Conservation (phyloP, 1,284 basidiomycete genomes). For the Marasmius tenuissimus region DNA sequence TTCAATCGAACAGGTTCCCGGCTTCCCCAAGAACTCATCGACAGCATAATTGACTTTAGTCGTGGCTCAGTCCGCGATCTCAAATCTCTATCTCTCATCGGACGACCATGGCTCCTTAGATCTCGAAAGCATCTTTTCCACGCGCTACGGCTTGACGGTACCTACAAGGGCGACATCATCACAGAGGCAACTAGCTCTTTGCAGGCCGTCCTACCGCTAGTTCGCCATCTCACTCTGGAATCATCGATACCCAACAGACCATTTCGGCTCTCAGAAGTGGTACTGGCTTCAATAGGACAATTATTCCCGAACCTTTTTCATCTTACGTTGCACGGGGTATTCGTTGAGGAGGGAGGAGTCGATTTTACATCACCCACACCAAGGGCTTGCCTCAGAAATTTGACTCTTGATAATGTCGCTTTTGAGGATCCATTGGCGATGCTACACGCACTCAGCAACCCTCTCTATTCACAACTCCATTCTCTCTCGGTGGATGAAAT, state of each 20-base stretch:
- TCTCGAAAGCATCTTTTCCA: constrained; percentile 1
- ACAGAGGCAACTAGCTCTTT: background rate
- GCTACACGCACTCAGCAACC: background rate
- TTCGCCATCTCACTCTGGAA: background rate
- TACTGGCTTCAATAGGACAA: background rate
- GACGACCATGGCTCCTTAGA: background rate
- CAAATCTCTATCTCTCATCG: background rate
- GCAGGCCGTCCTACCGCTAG: background rate
- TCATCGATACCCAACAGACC: background rate
- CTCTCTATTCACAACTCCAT: background rate
- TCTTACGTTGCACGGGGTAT: background rate
- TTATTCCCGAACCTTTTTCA: background rate
- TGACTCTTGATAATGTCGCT: background rate
- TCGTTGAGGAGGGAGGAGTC: background rate
- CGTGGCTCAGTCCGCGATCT: background rate
- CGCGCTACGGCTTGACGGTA: background rate
- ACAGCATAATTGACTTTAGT: background rate
- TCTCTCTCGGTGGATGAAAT: constrained; percentile 1
- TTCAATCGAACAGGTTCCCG: background rate
- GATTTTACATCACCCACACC: background rate
- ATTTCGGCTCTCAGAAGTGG: background rate
- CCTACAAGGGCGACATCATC: background rate
- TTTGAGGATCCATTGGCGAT: background rate
- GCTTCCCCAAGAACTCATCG: constrained; percentile 1
- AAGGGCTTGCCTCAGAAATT: background rate